A percentile compares a stretch with the other conserved stretches of the same genome.
Evolutionary conservation across 192 early-diverging fungal species (phyloP).

Genomic region (Backusella tuberculispora): DNA sequence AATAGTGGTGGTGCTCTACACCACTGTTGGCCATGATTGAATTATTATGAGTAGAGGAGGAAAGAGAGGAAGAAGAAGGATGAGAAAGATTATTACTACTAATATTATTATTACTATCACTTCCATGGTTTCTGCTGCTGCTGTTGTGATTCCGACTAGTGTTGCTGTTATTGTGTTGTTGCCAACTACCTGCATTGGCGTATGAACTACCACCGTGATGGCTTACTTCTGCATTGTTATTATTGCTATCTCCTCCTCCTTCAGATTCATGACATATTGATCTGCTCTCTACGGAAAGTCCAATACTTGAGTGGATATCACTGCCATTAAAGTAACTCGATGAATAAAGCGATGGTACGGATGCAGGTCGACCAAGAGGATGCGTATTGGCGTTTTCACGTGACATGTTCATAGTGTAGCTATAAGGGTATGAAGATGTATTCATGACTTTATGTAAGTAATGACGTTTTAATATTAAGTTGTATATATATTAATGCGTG

Average conservation of each 20-base stretch:
- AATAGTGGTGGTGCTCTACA: slow-evolving; percentile 6
- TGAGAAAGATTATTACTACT: slow-evolving; percentile 1
- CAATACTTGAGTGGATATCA: background rate
- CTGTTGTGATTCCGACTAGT: slow-evolving; percentile 20
- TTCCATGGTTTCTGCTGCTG: background rate
- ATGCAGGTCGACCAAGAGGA: slow-evolving; percentile 25
- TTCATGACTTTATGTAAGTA: slow-evolving; percentile 4
- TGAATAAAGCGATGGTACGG: slow-evolving; percentile 8
- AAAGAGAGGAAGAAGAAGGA: slow-evolving; percentile 6
- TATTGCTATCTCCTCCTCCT: background rate
- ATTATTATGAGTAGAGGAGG: slow-evolving; percentile 16
- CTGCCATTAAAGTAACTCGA: background rate
- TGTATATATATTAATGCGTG: background rate
- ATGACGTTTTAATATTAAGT: background rate
- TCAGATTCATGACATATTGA: background rate
- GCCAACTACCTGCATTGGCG: slow-evolving; percentile 30
- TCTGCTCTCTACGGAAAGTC: background rate
- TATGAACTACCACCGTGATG: slow-evolving; percentile 14
- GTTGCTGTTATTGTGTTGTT: slow-evolving; percentile 21
- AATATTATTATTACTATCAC: slow-evolving; percentile 15
- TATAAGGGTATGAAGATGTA: slow-evolving; percentile 15
- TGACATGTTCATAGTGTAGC: slow-evolving; percentile 11
- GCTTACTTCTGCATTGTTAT: slow-evolving; percentile 14
- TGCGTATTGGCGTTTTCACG: slow-evolving; percentile 26
- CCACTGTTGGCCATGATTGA: slow-evolving; percentile 11